A percentile compares a stretch with the other conserved stretches of the same genome.
phyloP scores from a whole-genome alignment of 2,329 filamentous ascomycete genomes.

The Fusarium incarnatum region DNA sequence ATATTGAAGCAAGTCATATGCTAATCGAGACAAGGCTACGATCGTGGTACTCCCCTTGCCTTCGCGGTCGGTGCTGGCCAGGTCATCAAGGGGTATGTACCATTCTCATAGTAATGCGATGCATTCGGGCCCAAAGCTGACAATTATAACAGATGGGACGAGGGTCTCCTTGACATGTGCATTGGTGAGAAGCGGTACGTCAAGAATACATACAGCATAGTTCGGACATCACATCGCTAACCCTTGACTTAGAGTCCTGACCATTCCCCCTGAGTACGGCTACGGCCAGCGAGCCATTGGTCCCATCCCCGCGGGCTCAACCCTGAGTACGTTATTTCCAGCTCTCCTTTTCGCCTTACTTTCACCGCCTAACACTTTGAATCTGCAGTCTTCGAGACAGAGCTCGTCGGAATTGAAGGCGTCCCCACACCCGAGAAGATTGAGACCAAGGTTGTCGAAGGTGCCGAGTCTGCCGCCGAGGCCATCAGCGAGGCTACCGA shows the following conservation, averaged over 20 bases:
- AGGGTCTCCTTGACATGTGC: conserved; percentile 93
- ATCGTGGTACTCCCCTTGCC: conserved; percentile 77
- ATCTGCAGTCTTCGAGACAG: conserved; percentile 84
- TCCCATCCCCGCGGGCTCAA: conserved; percentile 85
- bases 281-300: conserved; percentile 83
- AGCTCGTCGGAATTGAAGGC: conserved; percentile 85
- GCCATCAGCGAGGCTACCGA: conserved; percentile 55
- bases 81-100: conserved; percentile 85
- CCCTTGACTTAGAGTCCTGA: conserved; percentile 71
- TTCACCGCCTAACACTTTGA: conserved; percentile 28
- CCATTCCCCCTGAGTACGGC: conserved; percentile 85
- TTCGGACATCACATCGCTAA: conserved; percentile 19
- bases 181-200: conserved; percentile 84
- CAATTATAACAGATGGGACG: conserved; percentile 75
- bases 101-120: conserved; percentile 12
- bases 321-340: conserved; percentile 68
- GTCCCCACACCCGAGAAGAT: conserved; percentile 62
- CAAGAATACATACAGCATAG: conserved; percentile 3
- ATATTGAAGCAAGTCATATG: conserved; percentile 7
- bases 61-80: conserved; percentile 84
- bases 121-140: conserved; percentile 34
- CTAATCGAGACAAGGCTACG: conserved; percentile 66
- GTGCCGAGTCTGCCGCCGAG: conserved; percentile 44
- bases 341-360: conserved; percentile 19
- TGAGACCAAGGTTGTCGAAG: conserved; percentile 43